These are phyloP conservation scores for Albizia julibrissin DNA, from an alignment of 306 rosid species.

Conservation along the genomic window DNA sequence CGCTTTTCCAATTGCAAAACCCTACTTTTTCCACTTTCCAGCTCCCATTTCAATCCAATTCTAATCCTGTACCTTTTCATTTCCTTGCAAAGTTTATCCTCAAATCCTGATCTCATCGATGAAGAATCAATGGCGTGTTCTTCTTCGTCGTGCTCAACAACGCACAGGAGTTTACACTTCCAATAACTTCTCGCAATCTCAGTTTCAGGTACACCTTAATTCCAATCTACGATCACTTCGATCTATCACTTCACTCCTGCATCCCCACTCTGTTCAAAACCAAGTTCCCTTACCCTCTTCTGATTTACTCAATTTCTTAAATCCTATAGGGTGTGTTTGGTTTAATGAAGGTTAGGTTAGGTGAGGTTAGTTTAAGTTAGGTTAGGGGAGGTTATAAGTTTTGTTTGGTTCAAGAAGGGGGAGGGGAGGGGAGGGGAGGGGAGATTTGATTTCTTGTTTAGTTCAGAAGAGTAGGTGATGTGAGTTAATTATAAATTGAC, in stretches of 20 bases:
- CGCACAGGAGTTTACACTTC: slow-evolving; percentile 25
- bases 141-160: slow-evolving; percentile 54
- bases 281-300: slow-evolving; percentile 32
- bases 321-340: no score
- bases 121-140: slow-evolving; percentile 77
- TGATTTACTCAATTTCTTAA: background rate
- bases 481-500: no score
- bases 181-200: slow-evolving; percentile 33
- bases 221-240: slow-evolving; percentile 44
- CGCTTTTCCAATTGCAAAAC: slow-evolving; percentile 38
- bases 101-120: slow-evolving; percentile 33
- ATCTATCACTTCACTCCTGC: slow-evolving; percentile 45
- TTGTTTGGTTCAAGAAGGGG: no score
- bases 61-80: background rate
- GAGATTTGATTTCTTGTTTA: no score
- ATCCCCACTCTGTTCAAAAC: slow-evolving; percentile 20
- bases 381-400: no score
- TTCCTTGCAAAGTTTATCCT: background rate
- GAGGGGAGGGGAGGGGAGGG: no score
- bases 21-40: slow-evolving; percentile 31
- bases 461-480: no score
- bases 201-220: slow-evolving; percentile 53
- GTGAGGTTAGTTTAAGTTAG: no score
- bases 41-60: background rate
- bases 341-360: no score